Evolutionary conservation across 1,284 basidiomycete genomes (phyloP).

Genomic region (Fomitiporia mediterranea): DNA sequence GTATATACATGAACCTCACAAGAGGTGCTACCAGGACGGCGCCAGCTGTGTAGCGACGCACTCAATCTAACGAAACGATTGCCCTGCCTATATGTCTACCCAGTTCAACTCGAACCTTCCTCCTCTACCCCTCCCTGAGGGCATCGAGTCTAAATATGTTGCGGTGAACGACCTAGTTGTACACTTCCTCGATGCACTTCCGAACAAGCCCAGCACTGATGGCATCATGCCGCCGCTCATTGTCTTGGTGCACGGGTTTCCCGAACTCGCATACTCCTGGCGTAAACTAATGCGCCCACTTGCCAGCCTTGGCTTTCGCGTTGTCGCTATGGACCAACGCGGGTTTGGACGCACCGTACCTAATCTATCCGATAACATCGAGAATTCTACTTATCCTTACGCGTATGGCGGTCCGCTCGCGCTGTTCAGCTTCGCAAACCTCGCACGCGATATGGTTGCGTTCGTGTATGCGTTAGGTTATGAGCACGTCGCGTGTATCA

Average conservation of each 20-base stretch:
- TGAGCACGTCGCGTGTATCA: slow-evolving; percentile 39
- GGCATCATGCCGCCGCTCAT: slow-evolving; percentile 36
- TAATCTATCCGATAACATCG: slow-evolving; percentile 9
- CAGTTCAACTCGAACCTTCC: background rate
- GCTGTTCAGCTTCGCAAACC: slow-evolving; percentile 46
- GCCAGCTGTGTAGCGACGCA: no score
- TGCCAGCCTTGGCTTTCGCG: slow-evolving; percentile 34
- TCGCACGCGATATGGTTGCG: slow-evolving; percentile 46
- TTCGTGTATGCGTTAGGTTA: slow-evolving; percentile 51
- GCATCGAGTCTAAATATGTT: slow-evolving; percentile 6
- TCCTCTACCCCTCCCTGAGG: slow-evolving; percentile 13
- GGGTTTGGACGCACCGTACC: slow-evolving; percentile 33
- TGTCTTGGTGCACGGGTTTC: slow-evolving; percentile 61
- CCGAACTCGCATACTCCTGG: slow-evolving; percentile 63
- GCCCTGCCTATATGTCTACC: background rate
- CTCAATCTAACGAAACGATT: no score
- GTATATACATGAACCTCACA: no score
- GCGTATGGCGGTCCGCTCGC: slow-evolving; percentile 44
- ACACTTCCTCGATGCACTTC: slow-evolving; percentile 16
- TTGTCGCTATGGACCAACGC: slow-evolving; percentile 34
- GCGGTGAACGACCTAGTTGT: slow-evolving; percentile 15
- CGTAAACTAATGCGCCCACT: slow-evolving; percentile 51
- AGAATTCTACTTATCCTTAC: slow-evolving; percentile 24
- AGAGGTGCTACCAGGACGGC: no score
- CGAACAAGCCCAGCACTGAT: background rate